Evolutionary conservation across 495 filamentous ascomycete species (phyloP).

Genomic region (Trichoderma asperelloides): DNA sequence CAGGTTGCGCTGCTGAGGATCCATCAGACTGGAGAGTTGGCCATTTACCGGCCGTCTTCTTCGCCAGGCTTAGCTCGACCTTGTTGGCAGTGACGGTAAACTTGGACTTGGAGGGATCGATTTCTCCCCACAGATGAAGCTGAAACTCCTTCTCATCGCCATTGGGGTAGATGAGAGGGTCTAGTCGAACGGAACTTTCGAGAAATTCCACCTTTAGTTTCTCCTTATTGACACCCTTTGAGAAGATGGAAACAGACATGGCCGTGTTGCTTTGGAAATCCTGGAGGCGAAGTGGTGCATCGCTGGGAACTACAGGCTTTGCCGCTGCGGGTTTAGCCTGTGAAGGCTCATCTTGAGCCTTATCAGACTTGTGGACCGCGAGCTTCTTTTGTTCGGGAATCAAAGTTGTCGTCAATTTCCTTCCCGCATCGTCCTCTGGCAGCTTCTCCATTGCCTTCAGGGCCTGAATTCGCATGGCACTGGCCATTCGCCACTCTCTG

Average conservation of each 20-base stretch:
- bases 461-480: conserved; percentile 31
- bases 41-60: conserved; percentile 70
- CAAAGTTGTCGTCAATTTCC: conserved; percentile 50
- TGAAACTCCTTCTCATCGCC: conserved; percentile 39
- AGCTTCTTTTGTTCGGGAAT: conserved; percentile 44
- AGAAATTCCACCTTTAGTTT: conserved; percentile 49
- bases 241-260: conserved; percentile 61
- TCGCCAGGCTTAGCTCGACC: conserved; percentile 71
- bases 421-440: conserved; percentile 49
- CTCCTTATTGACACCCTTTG: conserved; percentile 62
- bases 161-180: conserved; percentile 15
- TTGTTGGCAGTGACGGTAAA: conserved; percentile 67
- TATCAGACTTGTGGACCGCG: neutral
- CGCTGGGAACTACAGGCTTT: conserved; percentile 39
- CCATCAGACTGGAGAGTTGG: conserved; percentile 23
- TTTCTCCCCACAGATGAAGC: conserved; percentile 56
- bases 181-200: conserved; percentile 35
- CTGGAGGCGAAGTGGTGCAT: conserved; percentile 61
- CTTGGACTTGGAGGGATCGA: conserved; percentile 52
- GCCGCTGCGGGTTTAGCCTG: conserved; percentile 11
- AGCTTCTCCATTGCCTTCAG: conserved; percentile 52
- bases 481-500: conserved; percentile 27
- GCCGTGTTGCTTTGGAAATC: conserved; percentile 66
- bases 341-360: conserved; percentile 21
- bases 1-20: conserved; percentile 1